Base-by-base conservation (phyloP, 768 basidiomycete species). In the Termitomyces sp. region DNA sequence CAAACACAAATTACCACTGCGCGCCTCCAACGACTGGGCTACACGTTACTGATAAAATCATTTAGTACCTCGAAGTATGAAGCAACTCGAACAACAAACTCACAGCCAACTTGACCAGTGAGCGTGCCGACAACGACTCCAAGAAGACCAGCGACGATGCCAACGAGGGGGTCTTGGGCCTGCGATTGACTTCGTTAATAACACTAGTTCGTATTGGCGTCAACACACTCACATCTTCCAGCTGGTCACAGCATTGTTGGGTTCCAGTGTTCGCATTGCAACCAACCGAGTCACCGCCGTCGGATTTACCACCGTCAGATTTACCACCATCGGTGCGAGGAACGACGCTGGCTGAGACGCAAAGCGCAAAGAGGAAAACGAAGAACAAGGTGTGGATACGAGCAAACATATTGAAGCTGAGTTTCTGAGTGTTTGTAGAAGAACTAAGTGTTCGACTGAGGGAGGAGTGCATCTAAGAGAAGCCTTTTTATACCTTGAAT, bases 71-170 rank as follows among this genome's bases (percentile, higher is more conserved):
- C 15, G n/a, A n/a, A n/a, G 22, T 15, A 15, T 8, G 11, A 35
- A 11, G 15, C 2, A 17, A 40, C 9, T 19, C 9, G 24, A 43
- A 11, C 21, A 4, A 28, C 10, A 22, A 45, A 34, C 61, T 59
- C 30, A 62, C 61, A 32, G 40, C 61, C 61, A 51, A 62, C 61
- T 22, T 17, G 45, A 21, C 41, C 56, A 50, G 28, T 52, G 28
- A 61, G 8, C 11, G 6, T 3, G 9, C 15, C 46, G 10, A 9
- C 11, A 24, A 44, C 54, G 14, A 50, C 45, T 14, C 53, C 59
- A 17, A 62, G 48, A 30, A 60, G 58, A 40, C 56, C 56, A 42
- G 45, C 49, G 7, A 62, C 24, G 40, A 56, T 4, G 11, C 34
- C 38, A 28, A 57, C 58, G 35, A 32, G 5, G 3, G 59, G 49